Evolutionary conservation across 805 yeast species (phyloP), one percentile per base, ranked within the genome.

Genomic region (Candida maesae): DNA sequence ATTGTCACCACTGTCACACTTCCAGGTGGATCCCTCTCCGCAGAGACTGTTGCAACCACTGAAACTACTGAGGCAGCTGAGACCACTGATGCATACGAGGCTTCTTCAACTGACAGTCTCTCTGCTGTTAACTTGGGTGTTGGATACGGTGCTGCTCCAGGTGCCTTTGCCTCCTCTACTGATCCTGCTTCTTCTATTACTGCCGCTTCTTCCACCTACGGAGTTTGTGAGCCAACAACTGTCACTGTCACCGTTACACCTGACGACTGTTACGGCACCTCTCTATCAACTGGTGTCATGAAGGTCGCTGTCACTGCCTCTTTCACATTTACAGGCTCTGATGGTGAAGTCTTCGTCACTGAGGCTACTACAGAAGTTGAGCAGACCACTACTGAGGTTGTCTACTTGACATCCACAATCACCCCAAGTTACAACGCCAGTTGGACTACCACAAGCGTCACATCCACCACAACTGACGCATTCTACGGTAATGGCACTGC

Each of bases 1-100:
- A 30, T 38, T 18, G 24, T 73, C 51, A 46, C 75, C 66, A 19
- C 23, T 49, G 11, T 46, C 45, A 35, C 51, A 44, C 28, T 20
- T 43, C 14, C 42, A 35, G 37, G 35, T 76, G 55, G 71, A 18
- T 46, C 55, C 3, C 43, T 60, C 31, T 11, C 43, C 6, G 25
- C 42, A 14, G 41, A 30, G n/a, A 19, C 42, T 23, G 18, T 31
- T 8, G 27, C 41, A 18, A 10, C 35, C 7, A 23, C 28, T 35
- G 17, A 37, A 13, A 21, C 39, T 24, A 15, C 35, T 13, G 11
- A 8, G 14, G 12, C 28, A 5, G 8, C 28, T 25, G 28, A 10
- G 10, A 8, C 24, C 24, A 21, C n/a, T n/a, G n/a, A n/a, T n/a
- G n/a, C n/a, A n/a, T n/a, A n/a, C n/a, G n/a, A n/a, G n/a, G n/a